phyloP scores from a whole-genome alignment of 345 rosid genomes.

The Barbarea vulgaris region DNA sequence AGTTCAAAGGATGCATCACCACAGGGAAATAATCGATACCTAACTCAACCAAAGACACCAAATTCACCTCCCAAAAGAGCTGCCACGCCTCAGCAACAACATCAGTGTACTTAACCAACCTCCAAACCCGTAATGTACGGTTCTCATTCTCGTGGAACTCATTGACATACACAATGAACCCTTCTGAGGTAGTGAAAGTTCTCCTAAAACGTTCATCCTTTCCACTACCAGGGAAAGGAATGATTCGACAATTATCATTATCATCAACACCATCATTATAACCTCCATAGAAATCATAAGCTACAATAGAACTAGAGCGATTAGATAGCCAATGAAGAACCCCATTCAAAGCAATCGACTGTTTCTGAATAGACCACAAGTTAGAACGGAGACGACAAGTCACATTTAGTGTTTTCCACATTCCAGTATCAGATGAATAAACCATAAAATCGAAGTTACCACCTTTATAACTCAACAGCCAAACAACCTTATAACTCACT shows the following conservation, averaged over 20 bases:
- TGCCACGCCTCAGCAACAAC: constrained; percentile 24
- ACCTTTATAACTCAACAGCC: not conserved
- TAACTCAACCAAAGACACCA: not conserved
- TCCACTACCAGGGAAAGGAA: not conserved
- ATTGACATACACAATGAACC: constrained; percentile 25
- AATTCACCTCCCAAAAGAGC: constrained; percentile 5
- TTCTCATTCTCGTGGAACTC: not conserved
- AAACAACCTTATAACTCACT: constrained; percentile 30
- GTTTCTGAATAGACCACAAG: not conserved
- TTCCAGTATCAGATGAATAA: constrained; percentile 26
- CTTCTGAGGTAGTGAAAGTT: constrained; percentile 9
- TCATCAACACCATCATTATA: not conserved
- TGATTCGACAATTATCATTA: not conserved
- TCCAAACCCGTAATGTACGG: constrained; percentile 26
- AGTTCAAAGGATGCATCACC: constrained; percentile 20
- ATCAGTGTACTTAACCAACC: constrained; percentile 4
- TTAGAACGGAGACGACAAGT: not conserved
- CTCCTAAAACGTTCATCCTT: constrained; percentile 17
- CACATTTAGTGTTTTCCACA: not conserved
- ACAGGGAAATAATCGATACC: constrained; percentile 1
- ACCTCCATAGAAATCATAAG: constrained; percentile 26
- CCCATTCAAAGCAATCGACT: constrained; percentile 23
- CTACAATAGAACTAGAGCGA: not conserved
- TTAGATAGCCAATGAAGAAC: constrained; percentile 25
- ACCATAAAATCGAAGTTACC: not conserved